phyloP scores from a whole-genome alignment of 2,329 filamentous ascomycete species.

The Diaporthe sp. region DNA sequence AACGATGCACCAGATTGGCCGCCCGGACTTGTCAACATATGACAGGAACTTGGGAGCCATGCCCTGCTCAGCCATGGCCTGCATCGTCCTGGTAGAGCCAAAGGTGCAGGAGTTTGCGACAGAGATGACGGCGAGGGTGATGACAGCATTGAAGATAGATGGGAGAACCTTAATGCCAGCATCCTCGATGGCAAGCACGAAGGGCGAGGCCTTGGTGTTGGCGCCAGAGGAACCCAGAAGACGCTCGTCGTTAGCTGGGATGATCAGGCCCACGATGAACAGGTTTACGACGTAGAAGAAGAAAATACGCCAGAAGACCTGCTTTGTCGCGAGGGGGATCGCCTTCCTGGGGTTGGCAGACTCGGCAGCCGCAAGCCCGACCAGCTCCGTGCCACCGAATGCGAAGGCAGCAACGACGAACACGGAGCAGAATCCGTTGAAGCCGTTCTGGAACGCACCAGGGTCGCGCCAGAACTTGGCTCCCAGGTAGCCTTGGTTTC shows the following conservation, averaged over 20 bases:
- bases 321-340: conserved; percentile 65
- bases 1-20: conserved; percentile 68
- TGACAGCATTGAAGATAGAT: conserved; percentile 68
- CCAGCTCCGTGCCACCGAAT: conserved; percentile 66
- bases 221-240: conserved; percentile 56
- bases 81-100: conserved; percentile 65
- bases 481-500: conserved; percentile 71
- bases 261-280: conserved; percentile 65
- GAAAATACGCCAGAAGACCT: conserved; percentile 68
- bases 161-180: conserved; percentile 65
- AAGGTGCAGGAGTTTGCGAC: conserved; percentile 67
- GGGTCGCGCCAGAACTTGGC: conserved; percentile 72
- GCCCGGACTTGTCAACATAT: conserved; percentile 73
- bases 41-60: conserved; percentile 70
- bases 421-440: conserved; percentile 65
- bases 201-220: conserved; percentile 63
- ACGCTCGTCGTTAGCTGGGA: conserved; percentile 58
- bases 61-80: conserved; percentile 62
- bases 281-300: conserved; percentile 68
- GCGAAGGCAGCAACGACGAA: conserved; percentile 67
- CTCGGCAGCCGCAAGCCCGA: conserved; percentile 67
- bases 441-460: conserved; percentile 66
- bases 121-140: conserved; percentile 64
- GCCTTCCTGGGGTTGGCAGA: conserved; percentile 62
- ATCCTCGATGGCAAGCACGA: conserved; percentile 65